Conservation (phyloP, 768 basidiomycete genomes). For the Gymnopilus dilepis region DNA sequence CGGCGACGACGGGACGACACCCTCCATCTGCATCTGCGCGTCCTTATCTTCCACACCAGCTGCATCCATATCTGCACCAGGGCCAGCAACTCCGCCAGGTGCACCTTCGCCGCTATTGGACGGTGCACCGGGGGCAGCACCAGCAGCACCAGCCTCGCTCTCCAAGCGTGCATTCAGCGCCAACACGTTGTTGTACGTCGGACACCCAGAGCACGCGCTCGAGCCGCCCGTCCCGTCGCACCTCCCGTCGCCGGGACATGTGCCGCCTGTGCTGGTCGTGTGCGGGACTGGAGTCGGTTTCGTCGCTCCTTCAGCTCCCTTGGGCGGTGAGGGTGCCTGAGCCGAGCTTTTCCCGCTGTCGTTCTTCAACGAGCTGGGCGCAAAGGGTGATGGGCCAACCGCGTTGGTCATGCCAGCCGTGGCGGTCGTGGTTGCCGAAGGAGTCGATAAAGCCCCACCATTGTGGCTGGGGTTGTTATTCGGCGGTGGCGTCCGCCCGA, state of each 20-base stretch:
- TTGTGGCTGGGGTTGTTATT: conserved; percentile 23
- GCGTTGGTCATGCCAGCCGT: conserved; percentile 20
- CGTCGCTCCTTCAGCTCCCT: neutral
- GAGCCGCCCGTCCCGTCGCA: conserved; percentile 98
- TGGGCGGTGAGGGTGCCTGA: conserved; percentile 18
- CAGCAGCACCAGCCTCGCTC: conserved; percentile 25
- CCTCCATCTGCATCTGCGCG: conserved; percentile 18
- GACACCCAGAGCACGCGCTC: conserved; percentile 92
- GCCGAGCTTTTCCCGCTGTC: conserved; percentile 26
- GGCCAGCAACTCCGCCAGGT: conserved; percentile 1
- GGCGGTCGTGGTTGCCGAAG: conserved; percentile 3
- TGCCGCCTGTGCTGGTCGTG: conserved; percentile 49
- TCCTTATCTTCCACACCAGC: conserved; percentile 26
- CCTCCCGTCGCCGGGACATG: conserved; percentile 98
- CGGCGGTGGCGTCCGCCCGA: conserved; percentile 48
- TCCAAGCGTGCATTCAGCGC: conserved; percentile 48
- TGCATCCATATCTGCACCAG: conserved; percentile 26
- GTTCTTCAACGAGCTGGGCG: conserved; percentile 30
- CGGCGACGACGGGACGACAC: conserved; percentile 12
- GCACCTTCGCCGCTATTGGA: no score
- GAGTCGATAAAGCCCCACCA: neutral
- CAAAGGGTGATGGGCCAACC: conserved; percentile 41
- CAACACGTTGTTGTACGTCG: conserved; percentile 91
- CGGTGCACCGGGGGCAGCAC: conserved; percentile 13
- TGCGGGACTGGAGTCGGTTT: conserved; percentile 18